phyloP scores from a whole-genome alignment of 2,329 filamentous ascomycete genomes.

The Pyrenophora tritici-repentis region DNA sequence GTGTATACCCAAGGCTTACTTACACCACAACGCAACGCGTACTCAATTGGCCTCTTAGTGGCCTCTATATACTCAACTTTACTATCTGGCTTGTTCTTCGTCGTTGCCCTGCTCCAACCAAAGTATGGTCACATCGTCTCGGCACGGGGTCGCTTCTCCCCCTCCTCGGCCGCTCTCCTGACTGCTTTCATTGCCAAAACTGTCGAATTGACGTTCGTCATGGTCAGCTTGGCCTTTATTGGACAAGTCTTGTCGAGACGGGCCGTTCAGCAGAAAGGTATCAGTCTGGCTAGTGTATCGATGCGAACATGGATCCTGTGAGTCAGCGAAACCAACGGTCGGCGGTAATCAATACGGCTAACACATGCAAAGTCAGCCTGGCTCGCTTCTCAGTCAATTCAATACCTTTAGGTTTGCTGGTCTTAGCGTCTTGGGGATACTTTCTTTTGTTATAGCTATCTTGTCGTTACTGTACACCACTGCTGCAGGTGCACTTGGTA shows the following conservation, averaged over 20 bases:
- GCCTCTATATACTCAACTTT: conserved; percentile 64
- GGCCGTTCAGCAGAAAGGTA: conserved; percentile 8
- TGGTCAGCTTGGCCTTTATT: conserved; percentile 70
- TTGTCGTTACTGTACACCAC: conserved; percentile 11
- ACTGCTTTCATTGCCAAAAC: conserved; percentile 71
- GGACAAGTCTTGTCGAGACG: conserved; percentile 64
- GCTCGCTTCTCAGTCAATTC: conserved; percentile 70
- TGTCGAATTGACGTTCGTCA: conserved; percentile 75
- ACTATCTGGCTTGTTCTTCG: conserved; percentile 64
- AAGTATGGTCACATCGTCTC: conserved; percentile 62
- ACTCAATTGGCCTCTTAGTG: conserved; percentile 26
- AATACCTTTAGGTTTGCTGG: conserved; percentile 65
- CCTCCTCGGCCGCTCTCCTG: conserved; percentile 66
- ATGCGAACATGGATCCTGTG: conserved; percentile 13
- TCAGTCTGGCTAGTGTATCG: conserved; percentile 7
- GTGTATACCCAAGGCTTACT: conserved; percentile 7
- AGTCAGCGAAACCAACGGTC: no score
- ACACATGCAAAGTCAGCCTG: conserved; percentile 53
- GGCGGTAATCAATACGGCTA: no score
- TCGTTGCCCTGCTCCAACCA: conserved; percentile 63
- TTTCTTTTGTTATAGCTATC: conserved; percentile 54
- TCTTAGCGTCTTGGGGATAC: conserved; percentile 62
- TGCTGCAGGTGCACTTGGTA: conserved; percentile 13
- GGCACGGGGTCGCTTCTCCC: conserved; percentile 55
- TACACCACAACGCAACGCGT: conserved; percentile 4